Conservation (phyloP, 2,329 filamentous ascomycete species). For the Microdochium paspali region DNA sequence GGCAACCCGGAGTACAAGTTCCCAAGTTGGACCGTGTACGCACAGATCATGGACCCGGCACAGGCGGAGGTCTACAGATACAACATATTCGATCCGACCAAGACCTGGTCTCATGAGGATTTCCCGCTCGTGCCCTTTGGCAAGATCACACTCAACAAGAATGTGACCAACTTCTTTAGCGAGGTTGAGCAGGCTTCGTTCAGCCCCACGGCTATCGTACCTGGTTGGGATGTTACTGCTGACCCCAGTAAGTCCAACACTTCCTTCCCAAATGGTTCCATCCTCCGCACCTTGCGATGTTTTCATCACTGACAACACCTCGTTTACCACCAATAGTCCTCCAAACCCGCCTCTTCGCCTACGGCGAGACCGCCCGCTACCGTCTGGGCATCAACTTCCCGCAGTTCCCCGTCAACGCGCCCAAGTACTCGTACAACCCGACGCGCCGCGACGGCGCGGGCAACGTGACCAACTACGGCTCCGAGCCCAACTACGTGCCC, state of each 20-base stretch:
- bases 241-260: too few species aligned
- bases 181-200: constrained; percentile 63
- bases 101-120: constrained; percentile 56
- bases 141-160: constrained; percentile 54
- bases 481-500: constrained; percentile 42
- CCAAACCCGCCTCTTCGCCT: constrained; percentile 50
- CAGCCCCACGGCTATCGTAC: constrained; percentile 53
- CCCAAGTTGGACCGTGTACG: constrained; percentile 54
- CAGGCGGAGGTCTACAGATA: constrained; percentile 51
- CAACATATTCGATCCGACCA: constrained; percentile 62
- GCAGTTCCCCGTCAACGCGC: constrained; percentile 53
- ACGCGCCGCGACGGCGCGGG: constrained; percentile 67
- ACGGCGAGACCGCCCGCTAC: constrained; percentile 54
- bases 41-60: constrained; percentile 53
- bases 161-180: constrained; percentile 57
- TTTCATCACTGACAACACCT: too few species aligned
- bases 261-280: too few species aligned
- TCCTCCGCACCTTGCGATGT: too few species aligned
- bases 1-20: too few species aligned
- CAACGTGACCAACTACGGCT: constrained; percentile 53
- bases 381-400: constrained; percentile 56
- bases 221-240: constrained; percentile 51
- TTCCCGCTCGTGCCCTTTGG: constrained; percentile 54
- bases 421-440: constrained; percentile 39
- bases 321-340: too few species aligned